Percentiles rank a stretch among this genome's conserved stretches.
These are phyloP conservation scores for Casuarina glauca DNA, from an alignment of 306 rosid species.

Conservation along the genomic window DNA sequence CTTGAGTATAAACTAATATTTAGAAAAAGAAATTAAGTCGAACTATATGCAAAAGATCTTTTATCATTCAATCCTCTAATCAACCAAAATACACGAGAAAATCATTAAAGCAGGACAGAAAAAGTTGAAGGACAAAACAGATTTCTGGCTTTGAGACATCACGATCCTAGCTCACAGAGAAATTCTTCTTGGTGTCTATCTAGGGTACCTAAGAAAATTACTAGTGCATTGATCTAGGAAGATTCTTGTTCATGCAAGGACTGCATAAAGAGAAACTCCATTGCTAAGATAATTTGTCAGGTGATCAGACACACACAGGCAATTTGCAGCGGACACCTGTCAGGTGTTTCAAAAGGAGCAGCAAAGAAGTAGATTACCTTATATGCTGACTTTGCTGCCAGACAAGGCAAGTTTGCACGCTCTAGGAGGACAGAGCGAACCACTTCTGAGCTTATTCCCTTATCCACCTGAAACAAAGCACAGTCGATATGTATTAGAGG, in stretches of 20 bases:
- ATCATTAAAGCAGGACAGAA: background rate
- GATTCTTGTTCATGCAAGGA: background rate
- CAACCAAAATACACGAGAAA: background rate
- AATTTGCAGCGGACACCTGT: background rate
- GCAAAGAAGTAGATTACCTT: slow-evolving; percentile 47
- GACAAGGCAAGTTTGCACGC: slow-evolving; percentile 73
- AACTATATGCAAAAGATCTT: background rate
- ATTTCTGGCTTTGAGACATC: background rate
- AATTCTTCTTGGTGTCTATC: background rate
- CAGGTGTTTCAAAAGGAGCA: background rate
- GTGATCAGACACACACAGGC: background rate
- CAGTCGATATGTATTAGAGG: background rate
- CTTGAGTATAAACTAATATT: background rate
- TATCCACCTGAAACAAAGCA: slow-evolving; percentile 66
- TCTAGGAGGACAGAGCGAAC: slow-evolving; percentile 80
- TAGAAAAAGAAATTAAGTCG: background rate
- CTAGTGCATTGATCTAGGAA: background rate
- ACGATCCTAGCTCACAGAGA: background rate
- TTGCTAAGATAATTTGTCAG: background rate
- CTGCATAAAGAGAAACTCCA: background rate
- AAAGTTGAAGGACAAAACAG: background rate
- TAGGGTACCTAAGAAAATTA: background rate
- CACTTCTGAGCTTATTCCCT: slow-evolving; percentile 72
- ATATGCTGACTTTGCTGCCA: slow-evolving; percentile 78
- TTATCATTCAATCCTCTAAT: background rate